Evolutionary conservation across 2,329 filamentous ascomycete species (phyloP), one percentile per base, ranked within the genome.

Genomic region (Stagonosporopsis vannaccii): DNA sequence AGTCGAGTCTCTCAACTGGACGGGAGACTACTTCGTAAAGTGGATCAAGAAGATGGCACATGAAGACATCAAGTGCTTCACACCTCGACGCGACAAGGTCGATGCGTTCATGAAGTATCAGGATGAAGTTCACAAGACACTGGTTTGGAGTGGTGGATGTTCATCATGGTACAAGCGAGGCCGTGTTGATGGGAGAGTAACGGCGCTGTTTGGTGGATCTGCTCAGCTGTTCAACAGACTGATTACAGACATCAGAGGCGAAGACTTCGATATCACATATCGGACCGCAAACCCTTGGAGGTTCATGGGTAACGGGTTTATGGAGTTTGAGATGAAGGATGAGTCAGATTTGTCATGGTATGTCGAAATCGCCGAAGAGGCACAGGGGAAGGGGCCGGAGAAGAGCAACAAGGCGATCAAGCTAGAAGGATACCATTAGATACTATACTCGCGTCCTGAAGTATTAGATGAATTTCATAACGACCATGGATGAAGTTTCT

Each of bases 251-350:
- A 74, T 83, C 11, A 70, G 81, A 7, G 73, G 73, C 0, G 81
- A 84, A 62, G 80, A 84, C 59, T 83, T 81, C 58, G 75, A 82
- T 3, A 76, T 82, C 35, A 68, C 66, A 42, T 82, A 82, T 59
- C 69, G 73, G 40, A 77, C 71, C 15, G 52, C 62, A n/a, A 82
- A 83, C 62, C 68, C 74, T 15, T 82, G 79, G 61, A 57, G 75
- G 23, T 81, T 81, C 59, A 76, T 83, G 78, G 81, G 80, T 0
- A 82, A 82, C 65, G 80, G 81, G 1, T 78, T 79, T 58, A 79
- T 78, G 2, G 67, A 69, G 35, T 71, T 70, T 53, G 77, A 81
- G 59, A 70, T 75, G 65, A 67, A 76, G 13, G 72, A 73, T 17
- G 72, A 64, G 23, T 71, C 70, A 56, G 68, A 70, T 58, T 39